Evolutionary conservation across 2,329 filamentous ascomycete genomes (phyloP), one percentile per base, ranked within the genome.

Genomic region (Beauveria brongniartii): DNA sequence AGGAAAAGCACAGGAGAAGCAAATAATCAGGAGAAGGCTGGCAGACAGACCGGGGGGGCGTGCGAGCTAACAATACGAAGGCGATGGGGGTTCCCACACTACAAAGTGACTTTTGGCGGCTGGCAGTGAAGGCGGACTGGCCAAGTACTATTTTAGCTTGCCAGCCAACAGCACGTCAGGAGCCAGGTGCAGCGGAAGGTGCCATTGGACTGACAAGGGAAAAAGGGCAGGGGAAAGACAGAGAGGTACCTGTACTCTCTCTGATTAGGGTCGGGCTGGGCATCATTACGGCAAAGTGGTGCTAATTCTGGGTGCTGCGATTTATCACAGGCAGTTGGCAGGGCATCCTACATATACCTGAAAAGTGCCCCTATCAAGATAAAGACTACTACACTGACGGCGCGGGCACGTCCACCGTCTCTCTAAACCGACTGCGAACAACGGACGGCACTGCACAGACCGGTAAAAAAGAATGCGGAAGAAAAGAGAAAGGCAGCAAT

Each of bases 51-150:
- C 20, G 30, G 51, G 51, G 56, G 58, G 56, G 56, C 5, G 57
- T 59, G 57, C 37, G 28, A 43, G 30, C 48, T 37, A 59, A 53
- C 56, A 59, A 54, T 59, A 59, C 57, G 57, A 59, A 59, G 48
- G 47, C 26, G 24, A 34, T 37, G 30, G 28, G n/a, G 30, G n/a
- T 14, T n/a, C n/a, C 47, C 54, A 56, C 55, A 58, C 57, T 59
- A 26, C 14, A 28, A 37, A 47, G 57, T 47, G 57, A 59, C 57
- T 46, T 50, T 46, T 28, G 14, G 55, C 26, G 26, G 40, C 48
- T 14, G 48, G 40, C 46, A 14, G 46, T 14, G 22, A 41, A 2
- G 43, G 20, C 22, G 30, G 44, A 6, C 30, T n/a, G 14, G 55
- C 14, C 44, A 50, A 46, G 55, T 57, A 57, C 44, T 46, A 50